phyloP scores from a whole-genome alignment of 768 basidiomycete genomes.

The Leccinum boreale region DNA sequence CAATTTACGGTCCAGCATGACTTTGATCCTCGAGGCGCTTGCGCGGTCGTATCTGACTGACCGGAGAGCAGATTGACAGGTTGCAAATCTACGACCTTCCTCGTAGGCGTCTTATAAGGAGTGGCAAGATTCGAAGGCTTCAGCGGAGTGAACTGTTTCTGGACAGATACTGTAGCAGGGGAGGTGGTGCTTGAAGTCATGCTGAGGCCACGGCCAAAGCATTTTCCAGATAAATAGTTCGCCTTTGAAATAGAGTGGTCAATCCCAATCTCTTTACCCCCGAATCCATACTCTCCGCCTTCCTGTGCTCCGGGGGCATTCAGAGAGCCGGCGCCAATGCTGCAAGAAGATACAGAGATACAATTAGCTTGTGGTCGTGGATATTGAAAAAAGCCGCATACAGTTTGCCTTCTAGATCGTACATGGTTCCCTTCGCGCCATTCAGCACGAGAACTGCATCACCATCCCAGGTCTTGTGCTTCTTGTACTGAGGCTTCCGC shows the following conservation, averaged over 20 bases:
- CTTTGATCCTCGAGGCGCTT: conserved; percentile 10
- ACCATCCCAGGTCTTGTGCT: conserved; percentile 91
- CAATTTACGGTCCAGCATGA: conserved; percentile 71
- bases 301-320: conserved; percentile 36
- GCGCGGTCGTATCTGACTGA: conserved; percentile 7
- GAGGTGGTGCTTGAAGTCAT: conserved; percentile 10
- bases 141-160: conserved; percentile 32
- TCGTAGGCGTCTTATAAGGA: conserved; percentile 24
- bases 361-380: background rate
- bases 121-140: conserved; percentile 25
- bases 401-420: conserved; percentile 64
- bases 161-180: conserved; percentile 28
- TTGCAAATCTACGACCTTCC: conserved; percentile 37
- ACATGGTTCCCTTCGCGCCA: conserved; percentile 46
- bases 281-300: conserved; percentile 38
- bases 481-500: conserved; percentile 69
- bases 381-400: conserved; percentile 32
- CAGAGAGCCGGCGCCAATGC: conserved; percentile 51
- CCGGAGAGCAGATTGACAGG: conserved; percentile 36
- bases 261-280: conserved; percentile 62
- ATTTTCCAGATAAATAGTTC: conserved; percentile 63
- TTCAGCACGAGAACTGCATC: conserved; percentile 63
- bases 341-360: conserved; percentile 17
- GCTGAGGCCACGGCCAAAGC: conserved; percentile 47
- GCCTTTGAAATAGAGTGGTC: conserved; percentile 52